phyloP scores from a whole-genome alignment of 1,284 basidiomycete species.

The Pseudozyma tsukubaensis region DNA sequence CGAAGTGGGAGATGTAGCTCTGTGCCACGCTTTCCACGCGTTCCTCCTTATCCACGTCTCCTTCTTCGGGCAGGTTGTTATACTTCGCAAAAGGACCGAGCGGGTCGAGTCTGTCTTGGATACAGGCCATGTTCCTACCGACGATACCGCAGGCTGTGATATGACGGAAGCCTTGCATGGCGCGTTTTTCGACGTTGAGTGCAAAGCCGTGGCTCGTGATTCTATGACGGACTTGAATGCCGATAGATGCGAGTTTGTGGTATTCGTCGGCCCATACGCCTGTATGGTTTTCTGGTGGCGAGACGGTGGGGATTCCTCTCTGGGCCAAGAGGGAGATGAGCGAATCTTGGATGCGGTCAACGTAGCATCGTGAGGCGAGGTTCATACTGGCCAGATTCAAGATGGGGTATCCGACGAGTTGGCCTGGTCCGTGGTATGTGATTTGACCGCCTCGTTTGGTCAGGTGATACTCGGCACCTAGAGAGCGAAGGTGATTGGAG shows the following conservation, averaged over 20 bases:
- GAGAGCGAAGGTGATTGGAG: conserved; percentile 75
- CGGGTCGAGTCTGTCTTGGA: conserved; percentile 47
- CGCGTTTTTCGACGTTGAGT: conserved; percentile 86
- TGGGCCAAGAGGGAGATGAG: conserved; percentile 74
- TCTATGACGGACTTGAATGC: conserved; percentile 93
- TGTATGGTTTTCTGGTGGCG: conserved; percentile 58
- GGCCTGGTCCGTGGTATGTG: conserved; percentile 97
- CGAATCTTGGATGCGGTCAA: conserved; percentile 77
- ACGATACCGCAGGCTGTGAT: conserved; percentile 91
- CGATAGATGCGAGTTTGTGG: conserved; percentile 91
- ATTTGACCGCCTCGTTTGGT: conserved; percentile 90
- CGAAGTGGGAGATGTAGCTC: conserved; percentile 22
- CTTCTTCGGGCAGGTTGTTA: neutral
- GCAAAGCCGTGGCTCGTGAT: conserved; percentile 95
- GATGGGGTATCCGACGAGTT: conserved; percentile 94
- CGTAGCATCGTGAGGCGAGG: conserved; percentile 76
- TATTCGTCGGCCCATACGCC: conserved; percentile 64
- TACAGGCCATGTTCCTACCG: conserved; percentile 79
- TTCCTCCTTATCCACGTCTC: conserved; percentile 1
- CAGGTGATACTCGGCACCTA: conserved; percentile 88
- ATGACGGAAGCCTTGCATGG: conserved; percentile 80
- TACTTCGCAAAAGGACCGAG: conserved; percentile 16
- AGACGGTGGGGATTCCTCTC: conserved; percentile 70
- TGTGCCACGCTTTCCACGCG: conserved; percentile 15
- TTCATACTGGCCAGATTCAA: conserved; percentile 79